Evolutionary conservation across 257 asterid genomes (phyloP).

Genomic region (Mitragyna speciosa): DNA sequence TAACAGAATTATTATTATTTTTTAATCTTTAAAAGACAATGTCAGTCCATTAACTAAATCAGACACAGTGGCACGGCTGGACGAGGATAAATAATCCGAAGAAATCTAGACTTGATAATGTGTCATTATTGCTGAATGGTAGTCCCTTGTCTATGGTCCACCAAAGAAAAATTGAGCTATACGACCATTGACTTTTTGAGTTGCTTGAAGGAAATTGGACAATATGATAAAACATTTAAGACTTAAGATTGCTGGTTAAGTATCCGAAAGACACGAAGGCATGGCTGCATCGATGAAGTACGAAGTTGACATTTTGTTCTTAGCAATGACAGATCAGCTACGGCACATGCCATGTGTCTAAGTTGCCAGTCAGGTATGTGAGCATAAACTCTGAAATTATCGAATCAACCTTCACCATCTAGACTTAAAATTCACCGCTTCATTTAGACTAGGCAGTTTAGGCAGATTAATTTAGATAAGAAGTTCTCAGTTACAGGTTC

Average conservation of each 20-base stretch:
- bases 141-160: background rate
- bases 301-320: background rate
- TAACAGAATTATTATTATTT: background rate
- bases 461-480: conserved; percentile 19
- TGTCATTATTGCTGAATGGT: background rate
- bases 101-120: background rate
- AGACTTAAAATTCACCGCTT: background rate
- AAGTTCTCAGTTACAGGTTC: background rate
- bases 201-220: conserved; percentile 5
- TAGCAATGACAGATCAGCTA: background rate
- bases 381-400: background rate
- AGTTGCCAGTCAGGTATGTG: background rate
- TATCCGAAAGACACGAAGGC: background rate
- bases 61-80: background rate
- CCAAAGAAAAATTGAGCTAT: background rate
- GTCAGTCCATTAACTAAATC: background rate
- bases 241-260: background rate
- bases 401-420: background rate
- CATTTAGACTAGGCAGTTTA: background rate
- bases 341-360: background rate
- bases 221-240: background rate
- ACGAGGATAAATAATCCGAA: background rate
- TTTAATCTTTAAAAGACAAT: background rate
- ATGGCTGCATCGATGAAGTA: background rate
- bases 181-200: background rate